These are phyloP conservation scores for Populus euphratica DNA, from an alignment of 345 rosid species.

Conservation along the genomic window DNA sequence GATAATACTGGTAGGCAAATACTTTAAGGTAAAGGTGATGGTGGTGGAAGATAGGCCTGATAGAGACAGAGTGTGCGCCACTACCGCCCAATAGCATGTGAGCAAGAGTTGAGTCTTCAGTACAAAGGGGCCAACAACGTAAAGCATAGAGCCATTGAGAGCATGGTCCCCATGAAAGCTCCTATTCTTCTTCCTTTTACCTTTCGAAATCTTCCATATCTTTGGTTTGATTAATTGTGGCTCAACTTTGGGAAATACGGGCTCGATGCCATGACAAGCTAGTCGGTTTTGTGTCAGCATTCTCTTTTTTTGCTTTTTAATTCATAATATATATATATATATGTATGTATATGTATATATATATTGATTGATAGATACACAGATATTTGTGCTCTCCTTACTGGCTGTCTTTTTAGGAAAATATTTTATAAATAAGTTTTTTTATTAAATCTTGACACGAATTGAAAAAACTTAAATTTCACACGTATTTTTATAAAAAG, in stretches of 20 bases:
- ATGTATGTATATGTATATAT: too few relatives aligned
- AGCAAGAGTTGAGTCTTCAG: background rate
- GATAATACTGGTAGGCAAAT: background rate
- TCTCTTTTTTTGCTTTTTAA: background rate
- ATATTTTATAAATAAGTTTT: too few relatives aligned
- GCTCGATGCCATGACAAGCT: background rate
- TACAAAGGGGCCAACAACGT: background rate
- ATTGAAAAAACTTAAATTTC: too few relatives aligned
- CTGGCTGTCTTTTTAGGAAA: background rate
- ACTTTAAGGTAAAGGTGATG: background rate
- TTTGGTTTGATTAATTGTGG: background rate
- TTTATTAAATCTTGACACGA: too few relatives aligned
- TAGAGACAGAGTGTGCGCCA: background rate
- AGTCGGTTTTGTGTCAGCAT: background rate
- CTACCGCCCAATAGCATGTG: background rate
- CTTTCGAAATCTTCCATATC: background rate
- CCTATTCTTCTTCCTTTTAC: background rate
- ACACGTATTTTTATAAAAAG: too few relatives aligned
- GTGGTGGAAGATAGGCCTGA: background rate
- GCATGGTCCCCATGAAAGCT: background rate
- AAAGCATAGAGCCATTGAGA: background rate
- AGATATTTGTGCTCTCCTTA: too few relatives aligned
- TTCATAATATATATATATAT: background rate
- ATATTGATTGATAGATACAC: too few relatives aligned
- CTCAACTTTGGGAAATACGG: background rate